Conservation (phyloP, 495 filamentous ascomycete genomes). For the Podospora appendiculata region DNA sequence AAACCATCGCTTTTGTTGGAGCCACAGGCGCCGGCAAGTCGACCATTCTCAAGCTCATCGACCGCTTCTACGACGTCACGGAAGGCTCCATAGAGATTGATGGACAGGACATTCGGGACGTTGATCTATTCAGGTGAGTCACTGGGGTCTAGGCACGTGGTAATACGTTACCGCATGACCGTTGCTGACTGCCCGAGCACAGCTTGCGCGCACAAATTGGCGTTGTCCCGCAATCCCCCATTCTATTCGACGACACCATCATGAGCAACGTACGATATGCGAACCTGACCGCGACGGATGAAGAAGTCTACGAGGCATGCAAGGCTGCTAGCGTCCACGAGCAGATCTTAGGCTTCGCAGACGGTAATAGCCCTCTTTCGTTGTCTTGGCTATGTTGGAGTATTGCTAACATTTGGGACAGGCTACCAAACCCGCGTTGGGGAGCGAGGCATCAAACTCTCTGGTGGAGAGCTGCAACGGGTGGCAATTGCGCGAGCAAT, state of each 20-base stretch:
- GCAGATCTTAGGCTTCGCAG: conserved; percentile 57
- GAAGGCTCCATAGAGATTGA: conserved; percentile 62
- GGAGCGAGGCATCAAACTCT: conserved; percentile 59
- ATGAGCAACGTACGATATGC: conserved; percentile 70
- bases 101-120: conserved; percentile 61
- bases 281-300: conserved; percentile 48
- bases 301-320: conserved; percentile 64
- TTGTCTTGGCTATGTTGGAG: neutral
- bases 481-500: conserved; percentile 67
- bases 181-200: neutral
- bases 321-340: conserved; percentile 62
- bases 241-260: conserved; percentile 65
- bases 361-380: conserved; percentile 19
- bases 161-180: too few species aligned
- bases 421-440: conserved; percentile 55
- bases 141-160: neutral
- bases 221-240: conserved; percentile 63
- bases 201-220: conserved; percentile 62
- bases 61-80: conserved; percentile 62
- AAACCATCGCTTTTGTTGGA: conserved; percentile 70
- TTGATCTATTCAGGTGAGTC: conserved; percentile 50
- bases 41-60: conserved; percentile 64
- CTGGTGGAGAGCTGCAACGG: conserved; percentile 68
- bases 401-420: conserved; percentile 8
- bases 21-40: conserved; percentile 71